These are phyloP conservation scores for Penicillium arizonense DNA, from an alignment of 495 filamentous ascomycete species.

Conservation along the genomic window DNA sequence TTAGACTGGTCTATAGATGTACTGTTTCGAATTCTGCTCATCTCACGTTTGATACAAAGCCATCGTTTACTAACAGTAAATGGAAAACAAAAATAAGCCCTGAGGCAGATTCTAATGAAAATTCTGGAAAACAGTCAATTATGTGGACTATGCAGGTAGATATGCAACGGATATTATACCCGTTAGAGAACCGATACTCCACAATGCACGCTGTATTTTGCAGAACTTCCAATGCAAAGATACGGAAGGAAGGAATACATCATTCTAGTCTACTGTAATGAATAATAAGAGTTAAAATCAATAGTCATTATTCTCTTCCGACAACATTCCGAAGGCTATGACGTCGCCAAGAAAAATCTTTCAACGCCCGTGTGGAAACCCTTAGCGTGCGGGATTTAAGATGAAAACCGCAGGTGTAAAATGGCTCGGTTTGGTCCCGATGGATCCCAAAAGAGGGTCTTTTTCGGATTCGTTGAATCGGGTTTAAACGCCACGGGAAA, in stretches of 20 bases:
- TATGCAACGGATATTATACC: neutral
- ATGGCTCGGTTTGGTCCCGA: neutral
- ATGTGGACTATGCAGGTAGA: no score
- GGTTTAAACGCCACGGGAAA: neutral
- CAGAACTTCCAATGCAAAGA: neutral
- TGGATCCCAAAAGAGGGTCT: neutral
- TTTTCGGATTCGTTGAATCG: neutral
- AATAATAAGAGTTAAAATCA: no score
- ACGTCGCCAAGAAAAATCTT: no score
- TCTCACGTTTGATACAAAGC: no score
- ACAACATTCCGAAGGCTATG: no score
- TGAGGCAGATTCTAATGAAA: neutral
- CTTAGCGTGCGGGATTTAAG: neutral
- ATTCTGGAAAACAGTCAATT: neutral
- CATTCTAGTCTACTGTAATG: neutral
- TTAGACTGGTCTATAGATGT: neutral
- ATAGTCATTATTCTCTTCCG: no score
- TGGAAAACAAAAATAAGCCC: no score
- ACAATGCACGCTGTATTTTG: neutral
- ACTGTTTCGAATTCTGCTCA: neutral
- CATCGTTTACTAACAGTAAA: no score
- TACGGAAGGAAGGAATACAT: neutral
- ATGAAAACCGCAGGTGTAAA: neutral
- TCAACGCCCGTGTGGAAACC: no score
- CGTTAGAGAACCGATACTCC: neutral